Conservation (phyloP, 2,329 filamentous ascomycete species). For the Metarhizium humberi region DNA sequence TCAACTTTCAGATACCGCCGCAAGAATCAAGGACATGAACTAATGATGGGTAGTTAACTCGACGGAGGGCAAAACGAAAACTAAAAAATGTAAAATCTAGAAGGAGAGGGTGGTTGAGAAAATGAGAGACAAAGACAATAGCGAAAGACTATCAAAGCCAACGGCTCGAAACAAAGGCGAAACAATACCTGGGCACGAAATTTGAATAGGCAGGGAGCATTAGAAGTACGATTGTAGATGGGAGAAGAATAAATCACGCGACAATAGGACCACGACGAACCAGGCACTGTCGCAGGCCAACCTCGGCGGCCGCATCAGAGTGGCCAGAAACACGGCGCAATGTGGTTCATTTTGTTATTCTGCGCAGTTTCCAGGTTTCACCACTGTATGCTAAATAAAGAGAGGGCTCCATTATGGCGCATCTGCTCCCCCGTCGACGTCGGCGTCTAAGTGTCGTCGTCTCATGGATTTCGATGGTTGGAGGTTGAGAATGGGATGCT, state of each 20-base stretch:
- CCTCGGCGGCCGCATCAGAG: not conserved
- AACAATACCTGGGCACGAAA: not conserved
- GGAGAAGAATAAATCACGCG: slow-evolving; percentile 6
- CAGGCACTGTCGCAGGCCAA: not conserved
- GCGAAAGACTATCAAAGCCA: slow-evolving; percentile 1
- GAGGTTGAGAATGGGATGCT: not conserved
- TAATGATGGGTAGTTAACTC: not conserved
- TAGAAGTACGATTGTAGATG: not conserved
- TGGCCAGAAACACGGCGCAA: not conserved
- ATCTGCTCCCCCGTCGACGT: not conserved
- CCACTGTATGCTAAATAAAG: not conserved
- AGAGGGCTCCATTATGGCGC: not conserved
- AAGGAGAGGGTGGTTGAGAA: not conserved
- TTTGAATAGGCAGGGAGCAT: not conserved
- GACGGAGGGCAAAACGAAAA: not conserved
- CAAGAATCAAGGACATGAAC: not conserved
- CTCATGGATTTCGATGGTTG: slow-evolving; percentile 1
- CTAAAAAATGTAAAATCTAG: not conserved
- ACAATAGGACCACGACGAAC: slow-evolving; percentile 4
- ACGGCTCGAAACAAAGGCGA: not conserved
- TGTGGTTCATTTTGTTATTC: not conserved
- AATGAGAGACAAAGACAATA: slow-evolving; percentile 1
- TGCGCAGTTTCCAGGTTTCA: not conserved
- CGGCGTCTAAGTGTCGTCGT: slow-evolving; percentile 1
- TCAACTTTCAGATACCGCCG: not conserved